Base-by-base conservation (phyloP, 1,284 basidiomycete genomes). In the Pholiota adiposa region DNA sequence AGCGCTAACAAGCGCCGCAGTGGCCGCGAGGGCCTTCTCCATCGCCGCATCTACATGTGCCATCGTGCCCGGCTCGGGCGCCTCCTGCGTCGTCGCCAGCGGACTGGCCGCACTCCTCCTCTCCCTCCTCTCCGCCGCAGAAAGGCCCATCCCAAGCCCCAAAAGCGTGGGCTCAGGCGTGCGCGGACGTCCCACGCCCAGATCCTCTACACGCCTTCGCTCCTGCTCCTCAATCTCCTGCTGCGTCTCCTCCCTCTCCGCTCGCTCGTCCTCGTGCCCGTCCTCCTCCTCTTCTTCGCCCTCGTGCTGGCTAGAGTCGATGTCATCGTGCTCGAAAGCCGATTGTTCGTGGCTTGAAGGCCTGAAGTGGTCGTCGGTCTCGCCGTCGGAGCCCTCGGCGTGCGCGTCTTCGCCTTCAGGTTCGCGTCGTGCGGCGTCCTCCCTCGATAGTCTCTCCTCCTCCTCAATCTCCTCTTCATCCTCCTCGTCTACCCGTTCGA, bases 401-500 rank as follows among this genome's bases (percentile, higher is more conserved):
- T 74, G 58, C 86, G 85, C 9, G 85, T 79, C 2, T 84, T 75
- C 44, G 88, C 75, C 0, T 87, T 90, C 14, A 21, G 77, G 61
- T 5, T 61, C 58, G n/a, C 58, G 63, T 33, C 60, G 67, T 11
- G 46, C 51, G 49, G 66, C 54, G 21, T 67, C 63, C 2, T 54
- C 61, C 16, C 63, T 49, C 9, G 58, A 60, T 53, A 52, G 58
- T 5, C 51, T 57, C 11, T 59, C 83, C 78, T 77, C 80, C 1
- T 72, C 73, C 0, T 73, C 77, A 14, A 85, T 63, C 67, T 85
- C 78, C 53, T 87, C 85, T 65, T 92, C 89, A 56, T 90, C 88
- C 66, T 89, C 89, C 67, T 91, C 89, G 0, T 88, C 87, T 0
- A 92, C 89, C 2, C 84, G 80, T 69, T 90, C 90, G n/a, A 91